A percentile compares a stretch with the other conserved stretches of the same genome.
These are phyloP conservation scores for Neurospora sp. DNA, from an alignment of 495 filamentous ascomycete genomes.

Conservation along the genomic window DNA sequence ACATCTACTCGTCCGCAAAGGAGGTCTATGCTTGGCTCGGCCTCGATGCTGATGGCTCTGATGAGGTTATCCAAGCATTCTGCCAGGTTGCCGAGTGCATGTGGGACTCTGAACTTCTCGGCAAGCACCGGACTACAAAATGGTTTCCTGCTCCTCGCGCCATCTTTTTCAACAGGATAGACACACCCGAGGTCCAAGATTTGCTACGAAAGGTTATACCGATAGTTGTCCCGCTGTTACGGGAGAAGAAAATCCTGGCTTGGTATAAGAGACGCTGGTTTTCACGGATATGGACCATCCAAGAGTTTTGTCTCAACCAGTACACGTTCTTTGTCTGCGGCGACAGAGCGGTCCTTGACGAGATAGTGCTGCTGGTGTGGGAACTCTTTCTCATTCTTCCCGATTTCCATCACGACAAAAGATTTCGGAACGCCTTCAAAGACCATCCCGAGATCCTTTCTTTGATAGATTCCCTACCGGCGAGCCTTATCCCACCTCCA, in stretches of 20 bases:
- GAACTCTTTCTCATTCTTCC: background rate
- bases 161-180: background rate
- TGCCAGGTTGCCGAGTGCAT: background rate
- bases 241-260: background rate
- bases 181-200: background rate
- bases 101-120: background rate
- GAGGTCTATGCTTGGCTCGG: background rate
- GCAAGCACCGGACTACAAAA: background rate
- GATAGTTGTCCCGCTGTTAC: background rate
- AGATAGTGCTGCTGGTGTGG: background rate
- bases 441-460: background rate
- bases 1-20: constrained; percentile 16
- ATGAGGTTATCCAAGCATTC: background rate
- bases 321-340: background rate
- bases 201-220: background rate
- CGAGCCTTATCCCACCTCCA: background rate
- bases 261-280: background rate
- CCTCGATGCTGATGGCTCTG: background rate
- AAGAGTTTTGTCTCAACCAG: background rate
- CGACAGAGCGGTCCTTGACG: background rate
- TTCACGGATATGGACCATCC: background rate
- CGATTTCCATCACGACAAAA: background rate
- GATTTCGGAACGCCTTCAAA: background rate
- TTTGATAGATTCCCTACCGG: background rate
- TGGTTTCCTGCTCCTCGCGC: background rate